These are phyloP conservation scores for Cercospora berteroae DNA, from an alignment of 2,329 filamentous ascomycete species.

Conservation along the genomic window DNA sequence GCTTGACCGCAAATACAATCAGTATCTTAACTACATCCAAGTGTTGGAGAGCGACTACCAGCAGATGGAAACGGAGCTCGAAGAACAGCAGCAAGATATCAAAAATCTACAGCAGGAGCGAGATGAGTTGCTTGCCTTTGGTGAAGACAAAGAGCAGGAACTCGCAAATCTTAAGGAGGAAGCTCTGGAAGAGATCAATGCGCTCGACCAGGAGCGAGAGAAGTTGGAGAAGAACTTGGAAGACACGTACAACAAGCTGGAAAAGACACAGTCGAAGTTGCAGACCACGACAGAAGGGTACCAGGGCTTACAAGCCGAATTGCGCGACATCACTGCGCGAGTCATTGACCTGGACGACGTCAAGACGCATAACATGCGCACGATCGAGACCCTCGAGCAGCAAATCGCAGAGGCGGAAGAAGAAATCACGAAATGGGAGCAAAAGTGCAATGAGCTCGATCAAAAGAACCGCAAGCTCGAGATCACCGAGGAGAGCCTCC, in stretches of 20 bases:
- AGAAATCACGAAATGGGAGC: conserved; percentile 82
- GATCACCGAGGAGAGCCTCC: conserved; percentile 88
- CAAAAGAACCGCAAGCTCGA: conserved; percentile 83
- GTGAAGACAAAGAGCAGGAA: conserved; percentile 61
- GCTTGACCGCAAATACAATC: conserved; percentile 76
- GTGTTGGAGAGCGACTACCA: conserved; percentile 64
- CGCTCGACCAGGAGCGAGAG: conserved; percentile 47
- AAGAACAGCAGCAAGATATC: conserved; percentile 75
- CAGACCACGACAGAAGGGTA: conserved; percentile 81
- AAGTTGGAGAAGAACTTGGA: conserved; percentile 30
- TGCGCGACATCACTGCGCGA: conserved; percentile 85
- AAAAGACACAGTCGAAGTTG: conserved; percentile 66
- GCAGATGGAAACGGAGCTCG: conserved; percentile 75
- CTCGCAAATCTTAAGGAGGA: conserved; percentile 55
- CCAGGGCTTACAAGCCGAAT: conserved; percentile 85
- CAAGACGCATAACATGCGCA: conserved; percentile 71
- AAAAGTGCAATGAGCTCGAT: conserved; percentile 78
- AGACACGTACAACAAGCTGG: conserved; percentile 50
- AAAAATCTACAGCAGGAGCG: conserved; percentile 77
- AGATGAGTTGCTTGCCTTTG: conserved; percentile 76
- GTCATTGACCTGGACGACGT: conserved; percentile 87
- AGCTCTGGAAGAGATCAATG: conserved; percentile 59
- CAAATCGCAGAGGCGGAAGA: conserved; percentile 80
- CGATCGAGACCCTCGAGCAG: conserved; percentile 77
- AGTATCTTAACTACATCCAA: conserved; percentile 76